A percentile compares a stretch with the other conserved stretches of the same genome.
Conservation (phyloP, 2,329 filamentous ascomycete species). For the Scedosporium minutisporum region DNA sequence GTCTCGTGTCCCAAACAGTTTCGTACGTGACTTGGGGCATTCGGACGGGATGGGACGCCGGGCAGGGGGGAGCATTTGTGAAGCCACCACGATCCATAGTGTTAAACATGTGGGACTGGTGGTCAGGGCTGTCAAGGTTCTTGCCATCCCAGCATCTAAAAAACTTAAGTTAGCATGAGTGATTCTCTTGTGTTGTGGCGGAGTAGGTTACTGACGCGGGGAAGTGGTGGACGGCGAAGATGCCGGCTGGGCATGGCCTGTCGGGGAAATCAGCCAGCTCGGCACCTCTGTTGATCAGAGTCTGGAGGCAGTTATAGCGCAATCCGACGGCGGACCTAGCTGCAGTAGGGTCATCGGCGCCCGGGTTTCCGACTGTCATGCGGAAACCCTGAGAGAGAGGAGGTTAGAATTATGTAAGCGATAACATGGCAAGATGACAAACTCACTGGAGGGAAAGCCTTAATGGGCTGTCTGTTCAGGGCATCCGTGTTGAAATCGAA, state of each 20-base stretch:
- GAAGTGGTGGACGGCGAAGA: conserved; percentile 43
- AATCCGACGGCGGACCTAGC: conserved; percentile 28
- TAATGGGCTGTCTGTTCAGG: conserved; percentile 22
- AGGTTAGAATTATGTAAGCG: background rate
- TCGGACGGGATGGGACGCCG: conserved; percentile 8
- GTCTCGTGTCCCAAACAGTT: conserved; percentile 8
- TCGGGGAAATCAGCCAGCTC: conserved; percentile 38
- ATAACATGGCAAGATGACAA: too few relatives aligned
- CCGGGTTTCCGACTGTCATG: conserved; percentile 34
- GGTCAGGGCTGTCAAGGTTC: conserved; percentile 36
- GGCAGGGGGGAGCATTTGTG: conserved; percentile 4
- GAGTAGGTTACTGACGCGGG: conserved; percentile 23
- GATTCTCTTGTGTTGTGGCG: conserved; percentile 10
- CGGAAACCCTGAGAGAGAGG: conserved; percentile 27
- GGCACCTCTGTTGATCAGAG: conserved; percentile 37
- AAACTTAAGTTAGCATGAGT: background rate
- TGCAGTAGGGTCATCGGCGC: conserved; percentile 20
- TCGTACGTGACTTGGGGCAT: conserved; percentile 9
- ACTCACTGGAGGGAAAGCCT: conserved; percentile 23
- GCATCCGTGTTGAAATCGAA: conserved; percentile 19
- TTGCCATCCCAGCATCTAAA: conserved; percentile 45
- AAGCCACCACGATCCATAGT: conserved; percentile 5
- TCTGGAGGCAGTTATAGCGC: conserved; percentile 34
- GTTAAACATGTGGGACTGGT: conserved; percentile 27
- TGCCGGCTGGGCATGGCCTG: conserved; percentile 37